Percentiles rank a stretch among this genome's conserved stretches.
phyloP scores from a whole-genome alignment of 108 stramenopile species.

The Pseudonitzschia pungens region DNA sequence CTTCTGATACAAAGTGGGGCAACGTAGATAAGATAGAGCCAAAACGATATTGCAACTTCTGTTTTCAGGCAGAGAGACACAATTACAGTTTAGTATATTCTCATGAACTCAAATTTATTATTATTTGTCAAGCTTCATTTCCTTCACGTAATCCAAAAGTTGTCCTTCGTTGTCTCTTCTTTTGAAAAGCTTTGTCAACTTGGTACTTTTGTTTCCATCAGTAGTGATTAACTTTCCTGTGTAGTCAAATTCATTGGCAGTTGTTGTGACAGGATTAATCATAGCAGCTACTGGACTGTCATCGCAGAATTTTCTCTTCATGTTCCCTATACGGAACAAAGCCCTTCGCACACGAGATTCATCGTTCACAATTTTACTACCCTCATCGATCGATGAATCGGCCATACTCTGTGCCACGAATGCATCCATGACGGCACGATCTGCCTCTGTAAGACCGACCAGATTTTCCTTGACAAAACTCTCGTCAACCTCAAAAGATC shows the following conservation, averaged over 20 bases:
- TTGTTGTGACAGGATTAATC: constrained; percentile 36
- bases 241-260: constrained; percentile 64
- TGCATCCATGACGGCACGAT: constrained; percentile 69
- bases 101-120: neutral
- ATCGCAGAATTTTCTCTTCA: constrained; percentile 40
- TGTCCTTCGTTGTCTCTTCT: constrained; percentile 77
- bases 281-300: constrained; percentile 60
- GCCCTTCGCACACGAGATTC: constrained; percentile 51
- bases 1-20: constrained; percentile 24
- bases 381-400: constrained; percentile 21
- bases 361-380: constrained; percentile 11
- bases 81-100: neutral
- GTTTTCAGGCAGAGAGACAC: neutral
- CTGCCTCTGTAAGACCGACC: constrained; percentile 59
- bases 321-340: constrained; percentile 63
- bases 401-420: constrained; percentile 65
- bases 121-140: constrained; percentile 60
- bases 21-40: neutral
- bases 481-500: constrained; percentile 73
- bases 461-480: constrained; percentile 74
- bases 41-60: neutral
- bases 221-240: constrained; percentile 63
- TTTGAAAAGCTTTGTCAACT: constrained; percentile 82
- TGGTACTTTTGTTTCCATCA: constrained; percentile 66
- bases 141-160: constrained; percentile 57